phyloP scores from a whole-genome alignment of 1,139 yeast species.

The Nakaseomyces uthaithaninus region DNA sequence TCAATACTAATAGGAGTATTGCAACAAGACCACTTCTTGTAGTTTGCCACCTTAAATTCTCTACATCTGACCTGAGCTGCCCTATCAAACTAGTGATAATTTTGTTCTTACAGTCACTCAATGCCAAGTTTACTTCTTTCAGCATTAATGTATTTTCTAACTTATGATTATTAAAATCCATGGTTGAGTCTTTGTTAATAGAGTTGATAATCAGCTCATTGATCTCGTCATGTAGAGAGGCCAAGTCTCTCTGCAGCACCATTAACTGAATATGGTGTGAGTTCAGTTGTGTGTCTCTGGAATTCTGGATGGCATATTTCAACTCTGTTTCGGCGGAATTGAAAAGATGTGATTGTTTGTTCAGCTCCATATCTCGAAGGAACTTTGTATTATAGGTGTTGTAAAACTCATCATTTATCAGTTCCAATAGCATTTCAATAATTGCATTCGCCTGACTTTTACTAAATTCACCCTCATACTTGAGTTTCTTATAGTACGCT shows the following conservation, averaged over 20 bases:
- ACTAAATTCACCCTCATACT: slow-evolving; percentile 9
- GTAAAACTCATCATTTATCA: slow-evolving; percentile 45
- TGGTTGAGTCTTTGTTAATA: slow-evolving; percentile 64
- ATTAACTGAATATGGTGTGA: slow-evolving; percentile 62
- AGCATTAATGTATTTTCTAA: slow-evolving; percentile 76
- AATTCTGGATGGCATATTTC: slow-evolving; percentile 65
- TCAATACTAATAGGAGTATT: slow-evolving; percentile 37
- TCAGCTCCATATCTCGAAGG: slow-evolving; percentile 63
- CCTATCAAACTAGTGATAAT: slow-evolving; percentile 77
- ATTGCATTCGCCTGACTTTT: slow-evolving; percentile 45
- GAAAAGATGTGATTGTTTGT: slow-evolving; percentile 78
- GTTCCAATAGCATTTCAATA: slow-evolving; percentile 42
- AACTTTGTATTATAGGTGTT: slow-evolving; percentile 49
- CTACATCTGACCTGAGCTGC: slow-evolving; percentile 79
- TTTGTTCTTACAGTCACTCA: slow-evolving; percentile 80
- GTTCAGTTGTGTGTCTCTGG: slow-evolving; percentile 64
- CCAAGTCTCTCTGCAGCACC: slow-evolving; percentile 59
- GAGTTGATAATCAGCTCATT: slow-evolving; percentile 59
- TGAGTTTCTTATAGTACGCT: slow-evolving; percentile 24
- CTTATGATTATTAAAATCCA: slow-evolving; percentile 79
- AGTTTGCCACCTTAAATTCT: slow-evolving; percentile 85
- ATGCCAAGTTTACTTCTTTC: slow-evolving; percentile 56
- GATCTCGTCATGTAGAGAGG: slow-evolving; percentile 66
- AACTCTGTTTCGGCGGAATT: slow-evolving; percentile 91
- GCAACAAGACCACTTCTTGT: slow-evolving; percentile 66